Evolutionary conservation across 257 asterid species (phyloP).

Genomic region (Prunella vulgaris): DNA sequence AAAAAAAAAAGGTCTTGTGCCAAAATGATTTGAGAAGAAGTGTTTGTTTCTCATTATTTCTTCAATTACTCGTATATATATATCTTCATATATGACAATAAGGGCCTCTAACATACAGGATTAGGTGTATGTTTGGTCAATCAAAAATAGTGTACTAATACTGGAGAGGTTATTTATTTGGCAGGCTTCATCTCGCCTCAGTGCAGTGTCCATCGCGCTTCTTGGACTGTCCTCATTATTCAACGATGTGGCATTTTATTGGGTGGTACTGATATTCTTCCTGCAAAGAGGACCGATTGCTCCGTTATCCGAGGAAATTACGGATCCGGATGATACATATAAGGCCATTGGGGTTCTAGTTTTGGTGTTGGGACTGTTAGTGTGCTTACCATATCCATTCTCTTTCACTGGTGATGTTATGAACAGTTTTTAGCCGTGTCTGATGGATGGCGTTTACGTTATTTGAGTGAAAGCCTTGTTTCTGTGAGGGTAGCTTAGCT

Average conservation of each 20-base stretch:
- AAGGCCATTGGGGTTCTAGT: conserved; percentile 53
- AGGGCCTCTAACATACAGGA: neutral
- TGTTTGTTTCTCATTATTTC: neutral
- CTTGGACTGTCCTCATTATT: conserved; percentile 77
- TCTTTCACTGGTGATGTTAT: conserved; percentile 53
- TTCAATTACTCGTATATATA: neutral
- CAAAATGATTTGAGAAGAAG: neutral
- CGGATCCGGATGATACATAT: conserved; percentile 60
- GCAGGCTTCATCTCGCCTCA: conserved; percentile 73
- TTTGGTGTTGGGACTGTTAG: conserved; percentile 67
- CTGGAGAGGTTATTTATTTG: neutral
- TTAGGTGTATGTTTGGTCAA: neutral
- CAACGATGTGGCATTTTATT: conserved; percentile 83
- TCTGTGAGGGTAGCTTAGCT: conserved; percentile 8
- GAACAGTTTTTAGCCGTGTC: conserved; percentile 27
- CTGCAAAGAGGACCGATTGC: conserved; percentile 95
- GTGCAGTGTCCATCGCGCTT: conserved; percentile 62
- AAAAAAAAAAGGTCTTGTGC: too few species aligned
- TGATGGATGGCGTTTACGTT: neutral
- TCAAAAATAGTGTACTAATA: neutral
- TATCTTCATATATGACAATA: neutral
- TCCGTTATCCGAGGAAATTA: conserved; percentile 81
- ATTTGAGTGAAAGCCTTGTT: neutral
- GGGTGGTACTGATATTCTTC: conserved; percentile 90
- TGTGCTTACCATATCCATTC: conserved; percentile 92